A percentile compares a stretch with the other conserved stretches of the same genome.
phyloP scores from a whole-genome alignment of 441 rosid species.

The Jatropha podagrica region DNA sequence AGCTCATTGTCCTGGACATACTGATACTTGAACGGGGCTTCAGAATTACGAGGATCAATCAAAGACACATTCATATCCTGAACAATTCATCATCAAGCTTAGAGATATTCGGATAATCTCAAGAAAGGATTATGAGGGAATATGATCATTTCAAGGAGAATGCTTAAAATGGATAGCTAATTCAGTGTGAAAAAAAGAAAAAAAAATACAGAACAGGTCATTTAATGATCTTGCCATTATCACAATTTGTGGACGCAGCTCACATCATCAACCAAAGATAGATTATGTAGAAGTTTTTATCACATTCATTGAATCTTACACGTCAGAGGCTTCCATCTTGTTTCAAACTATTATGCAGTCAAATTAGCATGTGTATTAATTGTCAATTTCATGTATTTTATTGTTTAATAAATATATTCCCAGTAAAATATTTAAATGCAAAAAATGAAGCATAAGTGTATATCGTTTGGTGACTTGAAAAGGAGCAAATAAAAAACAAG shows the following conservation, averaged over 20 bases:
- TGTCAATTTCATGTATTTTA: background rate
- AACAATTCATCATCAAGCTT: constrained; percentile 21
- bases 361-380: background rate
- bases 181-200: background rate
- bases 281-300: background rate
- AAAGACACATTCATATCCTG: constrained; percentile 34
- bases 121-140: constrained; percentile 9
- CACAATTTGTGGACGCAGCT: background rate
- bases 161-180: background rate
- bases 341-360: constrained; percentile 2
- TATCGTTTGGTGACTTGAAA: background rate
- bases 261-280: constrained; percentile 1
- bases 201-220: background rate
- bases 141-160: background rate
- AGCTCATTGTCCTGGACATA: constrained; percentile 28
- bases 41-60: constrained; percentile 25
- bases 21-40: constrained; percentile 27
- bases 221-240: background rate
- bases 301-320: background rate
- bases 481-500: background rate
- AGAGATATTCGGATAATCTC: constrained; percentile 7
- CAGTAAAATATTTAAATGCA: too few relatives aligned
- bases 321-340: constrained; percentile 2
- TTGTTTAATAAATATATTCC: too few relatives aligned
- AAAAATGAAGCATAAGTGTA: background rate